Base-by-base conservation (phyloP, 2,329 filamentous ascomycete species). In the Trichophyton simii region DNA sequence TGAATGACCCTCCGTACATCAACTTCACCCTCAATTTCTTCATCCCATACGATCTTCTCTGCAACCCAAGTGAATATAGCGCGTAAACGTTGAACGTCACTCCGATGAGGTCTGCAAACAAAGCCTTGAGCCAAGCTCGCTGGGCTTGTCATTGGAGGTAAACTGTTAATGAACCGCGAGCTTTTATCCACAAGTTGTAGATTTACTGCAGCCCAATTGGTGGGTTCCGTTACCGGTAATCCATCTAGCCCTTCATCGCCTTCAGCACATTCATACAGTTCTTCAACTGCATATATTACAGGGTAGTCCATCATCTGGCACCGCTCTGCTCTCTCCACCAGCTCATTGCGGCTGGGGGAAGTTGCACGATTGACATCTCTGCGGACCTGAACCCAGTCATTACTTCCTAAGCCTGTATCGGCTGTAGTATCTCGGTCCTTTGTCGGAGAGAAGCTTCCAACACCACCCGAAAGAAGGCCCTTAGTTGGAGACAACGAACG, bases 41-140 rank as follows among this genome's bases (percentile, higher is more conserved):
- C 92, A 60, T 99, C 94, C 94, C 94, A 99, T 36, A 83, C 83
- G 61, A 99, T 86, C 67, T 92, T 91, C 72, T 99, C 94, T n/a
- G 89, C 84, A 3, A 95, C 89, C 92, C 92, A 99, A 1, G 89
- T 96, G 70, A 97, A 99, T 64, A 99, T 97, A 15, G 94, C 92
- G 25, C 95, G 84, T 28, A 99, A 76, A 41, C 91, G 84, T 72
- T 99, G 94, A 0, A 96, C 89, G 68, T 97, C 92, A 73, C 89
- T 96, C 63, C 91, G 83, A 72, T 96, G 96, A 0, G 94, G 95
- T 31, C 94, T 84, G 70, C 95, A 99, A 9, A 99, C 85, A 71
- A 96, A 96, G 0, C 87, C 89, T 62, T 94, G 94, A 0, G 94
- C 91, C 15, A 99, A 79, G 34, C 87, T 88, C 28, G 87, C 83